A percentile compares a stretch with the other conserved stretches of the same genome.
These are phyloP conservation scores for Lentithecium fluviatile DNA, from an alignment of 495 filamentous ascomycete genomes.

Conservation along the genomic window DNA sequence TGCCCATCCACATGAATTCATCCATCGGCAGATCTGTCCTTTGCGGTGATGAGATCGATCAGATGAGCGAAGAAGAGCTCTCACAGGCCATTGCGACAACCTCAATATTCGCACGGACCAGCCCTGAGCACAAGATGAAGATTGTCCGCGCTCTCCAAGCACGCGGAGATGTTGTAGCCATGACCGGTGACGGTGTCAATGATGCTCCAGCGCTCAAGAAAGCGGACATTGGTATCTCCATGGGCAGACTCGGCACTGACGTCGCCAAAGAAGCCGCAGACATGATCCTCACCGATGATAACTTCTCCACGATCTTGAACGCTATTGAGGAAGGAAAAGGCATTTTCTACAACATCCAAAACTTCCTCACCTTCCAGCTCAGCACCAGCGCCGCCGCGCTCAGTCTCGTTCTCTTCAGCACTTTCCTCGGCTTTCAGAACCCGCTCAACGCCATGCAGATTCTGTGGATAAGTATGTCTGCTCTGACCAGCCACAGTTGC, in stretches of 20 bases:
- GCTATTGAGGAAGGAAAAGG: constrained; percentile 99
- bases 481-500: not conserved
- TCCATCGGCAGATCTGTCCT: constrained; percentile 61
- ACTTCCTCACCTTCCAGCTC: constrained; percentile 97
- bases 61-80: constrained; percentile 81
- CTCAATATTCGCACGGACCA: constrained; percentile 92
- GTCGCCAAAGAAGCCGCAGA: constrained; percentile 99
- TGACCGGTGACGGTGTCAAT: constrained; percentile 98
- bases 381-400: constrained; percentile 95
- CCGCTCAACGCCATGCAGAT: constrained; percentile 99
- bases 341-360: constrained; percentile 99
- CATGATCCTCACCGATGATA: constrained; percentile 97
- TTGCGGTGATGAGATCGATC: constrained; percentile 84
- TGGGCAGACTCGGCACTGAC: constrained; percentile 93
- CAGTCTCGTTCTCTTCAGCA: constrained; percentile 86
- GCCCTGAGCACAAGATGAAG: constrained; percentile 96
- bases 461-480: constrained; percentile 90
- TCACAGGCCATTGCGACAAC: constrained; percentile 79
- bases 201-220: constrained; percentile 96
- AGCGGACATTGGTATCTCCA: constrained; percentile 96
- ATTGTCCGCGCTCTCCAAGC: constrained; percentile 89
- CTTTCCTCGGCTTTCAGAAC: constrained; percentile 86
- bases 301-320: constrained; percentile 93
- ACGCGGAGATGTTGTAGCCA: constrained; percentile 94
- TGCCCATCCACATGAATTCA: constrained; percentile 60